Base-by-base conservation (phyloP, 495 filamentous ascomycete genomes). In the Xylaria scruposa region DNA sequence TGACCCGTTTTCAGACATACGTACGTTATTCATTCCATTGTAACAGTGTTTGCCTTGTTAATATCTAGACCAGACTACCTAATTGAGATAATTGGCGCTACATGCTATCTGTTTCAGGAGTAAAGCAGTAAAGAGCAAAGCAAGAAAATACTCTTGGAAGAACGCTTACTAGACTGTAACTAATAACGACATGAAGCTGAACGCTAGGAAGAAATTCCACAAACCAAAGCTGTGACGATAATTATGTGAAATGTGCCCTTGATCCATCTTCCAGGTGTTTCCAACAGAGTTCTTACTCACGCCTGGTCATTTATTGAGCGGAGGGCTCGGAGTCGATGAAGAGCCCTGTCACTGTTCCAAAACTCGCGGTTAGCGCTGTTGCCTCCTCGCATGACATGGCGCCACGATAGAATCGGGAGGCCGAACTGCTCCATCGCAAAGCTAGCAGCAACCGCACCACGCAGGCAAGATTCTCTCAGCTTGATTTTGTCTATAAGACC, bases 341-440 rank as follows among this genome's bases (percentile, higher is more conserved):
- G 3, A 38, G 58, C 31, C 26, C 3, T 36, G 12, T 38, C 26
- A 17, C n/a, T 19, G 19, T 60, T 60, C 58, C 58, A 60, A 38
- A 38, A 5, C 33, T 60, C 33, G 58, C 58, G 13, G 1, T 38
- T 33, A 17, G 8, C 1, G 4, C 1, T 3, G 24, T n/a, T 9
- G 4, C 9, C 17, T 33, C 10, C 53, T 13, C 2, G 21, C 21
- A 15, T 13, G 17, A 6, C 7, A 19, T 13, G 7, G 3, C 17
- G 4, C 10, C 4, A 10, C 26, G 53, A 36, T 31, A 36, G 7
- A 36, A 17, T 13, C 15, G 63, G 63, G 31, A 67, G 31, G 31
- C 63, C 63, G 31, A 67, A 53, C 47, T 67, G 63, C 31, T 38
- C 29, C 15, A 67, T n/a, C 1, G 63, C 63, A 38, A 51, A 67